Evolutionary conservation across 1,139 yeast species (phyloP), one percentile per base, ranked within the genome.

Genomic region (Sugiyamaella novakii): DNA sequence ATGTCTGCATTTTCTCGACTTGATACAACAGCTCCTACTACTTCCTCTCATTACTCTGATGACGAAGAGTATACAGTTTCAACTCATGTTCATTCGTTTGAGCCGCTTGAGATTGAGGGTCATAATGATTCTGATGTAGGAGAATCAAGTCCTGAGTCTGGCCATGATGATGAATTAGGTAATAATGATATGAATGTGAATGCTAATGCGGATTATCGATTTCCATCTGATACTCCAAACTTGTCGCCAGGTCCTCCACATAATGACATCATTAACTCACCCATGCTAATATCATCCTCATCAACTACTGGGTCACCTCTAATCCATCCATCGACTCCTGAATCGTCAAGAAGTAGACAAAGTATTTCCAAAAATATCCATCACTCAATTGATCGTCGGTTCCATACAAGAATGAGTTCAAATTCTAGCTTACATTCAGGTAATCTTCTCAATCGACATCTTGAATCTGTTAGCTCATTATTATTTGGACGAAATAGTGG

Each of bases 391-490:
- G 67, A 63, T 42, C 56, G 57, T 15, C 49, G 67, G 27, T 61
- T 63, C 45, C 63, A 58, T 28, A 62, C 67, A 1, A 46, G 65
- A n/a, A 50, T 63, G 42, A 60, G 60, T 41, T 55, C 62, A 1
- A 44, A 58, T 15, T 42, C 62, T 1, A 51, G 56, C 18, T 43
- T 42, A 10, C 24, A 30, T 18, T 46, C 49, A n/a, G 47, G 50
- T 2, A 25, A 34, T 27, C 40, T 46, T 8, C 27, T 45, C 10
- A 46, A 36, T 15, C 19, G 27, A 12, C 49, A 40, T 18, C 22
- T 46, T 6, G 31, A 31, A 10, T 39, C 43, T 6, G 43, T 39
- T 17, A 41, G 38, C 25, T 31, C 38, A 3, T 24, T 41, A 10
- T 17, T 41, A 19, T 41, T 41, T 17, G 45, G 45, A 5, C 34